Evolutionary conservation across 176 grass and related monocot species (phyloP).

Genomic region (Triticum turgidum): DNA sequence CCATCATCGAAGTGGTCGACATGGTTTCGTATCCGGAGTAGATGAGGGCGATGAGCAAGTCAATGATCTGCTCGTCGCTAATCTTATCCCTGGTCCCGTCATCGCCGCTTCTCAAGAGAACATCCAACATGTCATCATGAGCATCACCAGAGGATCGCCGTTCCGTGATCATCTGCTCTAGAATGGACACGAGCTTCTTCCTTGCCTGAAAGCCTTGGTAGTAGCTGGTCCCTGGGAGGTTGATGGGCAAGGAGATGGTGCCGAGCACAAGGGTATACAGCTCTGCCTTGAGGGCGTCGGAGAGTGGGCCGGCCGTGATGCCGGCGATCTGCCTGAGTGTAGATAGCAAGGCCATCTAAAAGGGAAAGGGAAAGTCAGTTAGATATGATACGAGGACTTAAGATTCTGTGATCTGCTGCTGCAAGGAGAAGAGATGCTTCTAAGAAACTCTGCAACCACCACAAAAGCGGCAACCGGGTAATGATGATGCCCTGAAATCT

Average conservation of each 20-base stretch:
- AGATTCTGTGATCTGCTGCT: slow-evolving; percentile 5
- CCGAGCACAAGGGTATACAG: slow-evolving; percentile 88
- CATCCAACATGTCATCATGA: slow-evolving; percentile 75
- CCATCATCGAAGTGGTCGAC: slow-evolving; percentile 97
- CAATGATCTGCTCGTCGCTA: slow-evolving; percentile 84
- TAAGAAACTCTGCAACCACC: slow-evolving; percentile 3
- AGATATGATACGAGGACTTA: background rate
- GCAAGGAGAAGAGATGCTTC: slow-evolving; percentile 13
- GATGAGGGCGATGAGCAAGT: slow-evolving; percentile 83
- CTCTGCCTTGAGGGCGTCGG: slow-evolving; percentile 83
- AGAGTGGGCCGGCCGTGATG: slow-evolving; percentile 77
- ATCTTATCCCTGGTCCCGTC: slow-evolving; percentile 58
- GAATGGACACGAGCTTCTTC: slow-evolving; percentile 79
- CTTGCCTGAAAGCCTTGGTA: slow-evolving; percentile 78
- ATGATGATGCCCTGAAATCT: background rate
- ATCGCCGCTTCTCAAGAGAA: slow-evolving; percentile 48
- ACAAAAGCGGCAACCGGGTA: background rate
- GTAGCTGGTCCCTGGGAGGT: slow-evolving; percentile 86
- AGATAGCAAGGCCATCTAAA: slow-evolving; percentile 95
- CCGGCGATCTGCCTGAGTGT: slow-evolving; percentile 87
- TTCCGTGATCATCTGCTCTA: slow-evolving; percentile 59
- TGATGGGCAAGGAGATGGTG: slow-evolving; percentile 90
- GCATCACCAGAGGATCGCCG: slow-evolving; percentile 39
- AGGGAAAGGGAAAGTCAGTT: slow-evolving; percentile 1
- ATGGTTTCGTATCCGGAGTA: slow-evolving; percentile 98